Evolutionary conservation across 176 grass and related monocot genomes (phyloP), one percentile per base, ranked within the genome.

Genomic region (Zea luxurians): DNA sequence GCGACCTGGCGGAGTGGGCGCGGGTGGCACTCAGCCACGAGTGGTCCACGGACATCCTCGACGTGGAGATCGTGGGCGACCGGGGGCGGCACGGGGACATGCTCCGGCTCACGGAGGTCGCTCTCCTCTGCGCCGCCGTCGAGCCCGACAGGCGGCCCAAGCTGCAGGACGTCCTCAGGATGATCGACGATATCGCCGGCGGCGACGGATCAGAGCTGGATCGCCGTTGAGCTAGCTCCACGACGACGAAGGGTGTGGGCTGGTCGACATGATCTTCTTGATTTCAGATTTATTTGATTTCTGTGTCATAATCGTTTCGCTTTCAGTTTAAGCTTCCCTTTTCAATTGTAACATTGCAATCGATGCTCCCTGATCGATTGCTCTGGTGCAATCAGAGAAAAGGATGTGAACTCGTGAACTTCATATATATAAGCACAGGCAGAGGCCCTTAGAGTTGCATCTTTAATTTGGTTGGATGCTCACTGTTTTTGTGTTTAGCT

Each of bases 11-110:
- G 52, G 82, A 82, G 79, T 99, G 96, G 96, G 88, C 93, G 64
- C 84, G 86, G 13, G 66, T 91, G 18, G 90, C 88, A n/a, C 78
- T 99, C 12, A 89, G 80, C 71, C 91, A 99, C 66, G 88, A 99
- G 63, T 99, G 88, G 96, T 93, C 96, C 34, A 95, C 90, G 4
- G 96, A 99, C 70, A 88, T 99, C 38, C 48, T 99, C 71, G 96
- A 99, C 84, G 66, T 99, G 13, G 92, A 95, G 83, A 89, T 99
- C 80, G 75, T 89, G 37, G 54, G 37, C 8, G 96, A 95, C 57
- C 71, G 55, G 59, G 86, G 79, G 4, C 80, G 77, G 1, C 92
- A 99, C 63, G 88, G 78, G 61, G 92, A 93, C 40, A 99, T 99
- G 92, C 92, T 99, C 47, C 86, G 85, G 38, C 86, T 99, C 71